A percentile compares a stretch with the other conserved stretches of the same genome.
Conservation (phyloP, 2,329 filamentous ascomycete genomes). For the Phaeosphaeria sp. region DNA sequence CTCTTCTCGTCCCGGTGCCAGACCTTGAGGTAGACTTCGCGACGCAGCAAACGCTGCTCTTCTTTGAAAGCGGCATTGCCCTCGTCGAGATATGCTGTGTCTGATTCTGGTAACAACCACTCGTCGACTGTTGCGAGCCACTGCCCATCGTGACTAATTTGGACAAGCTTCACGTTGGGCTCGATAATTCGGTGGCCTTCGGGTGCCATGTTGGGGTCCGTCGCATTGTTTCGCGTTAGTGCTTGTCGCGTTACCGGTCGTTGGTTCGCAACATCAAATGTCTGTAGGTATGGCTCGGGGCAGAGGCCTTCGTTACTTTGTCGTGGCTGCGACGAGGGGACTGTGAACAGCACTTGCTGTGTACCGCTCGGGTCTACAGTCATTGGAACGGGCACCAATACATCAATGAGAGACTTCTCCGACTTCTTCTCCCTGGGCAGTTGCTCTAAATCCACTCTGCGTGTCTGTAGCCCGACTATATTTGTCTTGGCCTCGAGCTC, state of each 20-base stretch:
- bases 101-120: slow-evolving; percentile 78
- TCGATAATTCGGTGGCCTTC: slow-evolving; percentile 76
- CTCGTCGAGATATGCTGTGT: slow-evolving; percentile 65
- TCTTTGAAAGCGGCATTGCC: slow-evolving; percentile 49
- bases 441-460: slow-evolving; percentile 38
- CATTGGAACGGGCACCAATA: slow-evolving; percentile 44
- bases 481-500: slow-evolving; percentile 86
- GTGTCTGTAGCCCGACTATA: slow-evolving; percentile 78
- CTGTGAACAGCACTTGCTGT: slow-evolving; percentile 55
- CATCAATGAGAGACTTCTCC: slow-evolving; percentile 22
- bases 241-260: slow-evolving; percentile 86
- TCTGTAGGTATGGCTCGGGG: slow-evolving; percentile 74
- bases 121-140: slow-evolving; percentile 94
- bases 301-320: slow-evolving; percentile 28
- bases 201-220: slow-evolving; percentile 77
- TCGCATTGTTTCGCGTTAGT: slow-evolving; percentile 84
- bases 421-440: slow-evolving; percentile 28
- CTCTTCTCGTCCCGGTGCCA: slow-evolving; percentile 73
- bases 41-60: slow-evolving; percentile 57
- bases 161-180: slow-evolving; percentile 77
- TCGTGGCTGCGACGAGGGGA: slow-evolving; percentile 59
- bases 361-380: slow-evolving; percentile 50
- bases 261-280: slow-evolving; percentile 81
- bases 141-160: slow-evolving; percentile 78
- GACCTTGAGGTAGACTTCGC: slow-evolving; percentile 87